Percentiles rank a stretch among this genome's conserved stretches.
Evolutionary conservation across 208 protist genomes (phyloP).

Genomic region (Leishmania braziliensis): DNA sequence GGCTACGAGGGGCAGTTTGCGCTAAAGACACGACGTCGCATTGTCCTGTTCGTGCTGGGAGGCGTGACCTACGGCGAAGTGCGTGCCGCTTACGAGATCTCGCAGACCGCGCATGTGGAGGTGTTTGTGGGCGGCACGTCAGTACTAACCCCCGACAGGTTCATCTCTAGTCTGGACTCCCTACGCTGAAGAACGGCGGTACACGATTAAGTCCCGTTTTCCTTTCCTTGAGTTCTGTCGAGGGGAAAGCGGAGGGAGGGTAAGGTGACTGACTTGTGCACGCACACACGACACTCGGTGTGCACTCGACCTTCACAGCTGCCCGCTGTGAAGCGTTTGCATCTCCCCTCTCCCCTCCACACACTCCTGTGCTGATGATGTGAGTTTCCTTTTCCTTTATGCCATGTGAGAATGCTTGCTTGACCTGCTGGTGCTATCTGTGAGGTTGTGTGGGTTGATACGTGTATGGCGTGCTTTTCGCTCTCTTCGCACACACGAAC

Average conservation of each 20-base stretch:
- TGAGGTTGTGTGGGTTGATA: neutral
- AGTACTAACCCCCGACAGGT: slow-evolving; percentile 51
- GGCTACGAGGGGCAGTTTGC: slow-evolving; percentile 47
- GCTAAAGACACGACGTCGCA: slow-evolving; percentile 43
- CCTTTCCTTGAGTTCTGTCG: neutral
- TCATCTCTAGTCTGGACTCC: slow-evolving; percentile 42
- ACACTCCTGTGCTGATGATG: neutral
- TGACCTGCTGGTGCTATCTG: neutral
- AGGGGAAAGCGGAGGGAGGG: neutral
- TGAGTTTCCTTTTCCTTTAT: neutral
- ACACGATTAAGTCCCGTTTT: neutral
- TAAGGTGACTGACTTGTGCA: neutral
- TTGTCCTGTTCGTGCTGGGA: slow-evolving; percentile 81
- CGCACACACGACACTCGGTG: neutral
- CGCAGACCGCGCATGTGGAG: slow-evolving; percentile 52
- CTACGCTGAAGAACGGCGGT: slow-evolving; percentile 22
- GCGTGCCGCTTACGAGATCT: slow-evolving; percentile 66
- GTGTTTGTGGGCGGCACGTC: slow-evolving; percentile 75
- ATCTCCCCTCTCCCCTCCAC: neutral
- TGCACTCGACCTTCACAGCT: neutral
- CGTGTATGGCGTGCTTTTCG: neutral
- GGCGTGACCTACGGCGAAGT: slow-evolving; percentile 74
- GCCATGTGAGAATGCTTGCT: neutral
- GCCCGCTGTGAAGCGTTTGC: neutral
- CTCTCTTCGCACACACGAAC: neutral